phyloP scores from a whole-genome alignment of 805 yeast genomes.

The Kuraishia ogatae region DNA sequence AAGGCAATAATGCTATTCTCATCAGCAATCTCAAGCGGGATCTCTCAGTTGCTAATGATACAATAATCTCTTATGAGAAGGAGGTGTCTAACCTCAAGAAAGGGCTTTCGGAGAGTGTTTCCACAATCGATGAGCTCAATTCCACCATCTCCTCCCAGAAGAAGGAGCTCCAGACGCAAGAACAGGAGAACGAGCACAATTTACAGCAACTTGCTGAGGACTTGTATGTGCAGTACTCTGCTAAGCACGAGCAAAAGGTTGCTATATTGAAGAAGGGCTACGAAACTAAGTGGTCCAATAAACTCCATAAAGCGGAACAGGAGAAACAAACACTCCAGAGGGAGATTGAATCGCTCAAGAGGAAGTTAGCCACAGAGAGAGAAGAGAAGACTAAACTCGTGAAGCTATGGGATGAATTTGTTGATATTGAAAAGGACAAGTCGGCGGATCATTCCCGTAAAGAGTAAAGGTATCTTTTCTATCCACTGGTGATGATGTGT shows the following conservation, averaged over 20 bases:
- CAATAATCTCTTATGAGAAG: background rate
- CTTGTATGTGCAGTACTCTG: constrained; percentile 63
- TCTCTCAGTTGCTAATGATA: background rate
- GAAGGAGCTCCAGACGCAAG: constrained; percentile 26
- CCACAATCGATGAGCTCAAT: constrained; percentile 10
- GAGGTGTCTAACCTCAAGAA: background rate
- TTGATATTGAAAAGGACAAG: constrained; percentile 2
- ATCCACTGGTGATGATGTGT: background rate
- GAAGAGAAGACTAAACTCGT: constrained; percentile 52
- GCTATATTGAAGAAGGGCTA: constrained; percentile 49
- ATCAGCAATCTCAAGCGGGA: background rate
- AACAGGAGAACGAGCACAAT: constrained; percentile 42
- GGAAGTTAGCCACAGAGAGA: constrained; percentile 39
- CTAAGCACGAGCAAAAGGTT: constrained; percentile 70
- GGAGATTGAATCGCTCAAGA: constrained; percentile 44
- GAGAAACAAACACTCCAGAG: constrained; percentile 38
- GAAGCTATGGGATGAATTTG: constrained; percentile 34
- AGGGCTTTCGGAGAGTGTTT: background rate
- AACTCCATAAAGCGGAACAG: constrained; percentile 28
- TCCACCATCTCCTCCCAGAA: constrained; percentile 16
- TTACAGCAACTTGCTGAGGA: constrained; percentile 60
- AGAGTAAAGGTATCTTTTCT: background rate
- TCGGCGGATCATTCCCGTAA: background rate
- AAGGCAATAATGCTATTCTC: constrained; percentile 1
- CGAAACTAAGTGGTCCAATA: constrained; percentile 42